These are phyloP conservation scores for Bryoglossum gracile DNA, from an alignment of 495 filamentous ascomycete species.

Conservation along the genomic window DNA sequence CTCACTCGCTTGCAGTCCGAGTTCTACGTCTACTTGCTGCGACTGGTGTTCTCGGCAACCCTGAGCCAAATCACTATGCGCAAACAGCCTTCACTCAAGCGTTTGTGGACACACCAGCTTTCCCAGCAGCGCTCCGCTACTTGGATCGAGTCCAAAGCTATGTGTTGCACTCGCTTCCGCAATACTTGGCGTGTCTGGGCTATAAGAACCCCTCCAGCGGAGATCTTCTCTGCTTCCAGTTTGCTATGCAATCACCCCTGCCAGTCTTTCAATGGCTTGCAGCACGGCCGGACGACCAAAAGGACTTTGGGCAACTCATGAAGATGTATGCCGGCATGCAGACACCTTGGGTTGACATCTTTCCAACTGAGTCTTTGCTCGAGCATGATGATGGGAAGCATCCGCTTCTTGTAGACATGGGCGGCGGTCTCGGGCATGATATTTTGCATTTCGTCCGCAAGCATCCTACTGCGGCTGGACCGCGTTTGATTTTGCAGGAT, in stretches of 20 bases:
- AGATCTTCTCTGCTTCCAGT: neutral
- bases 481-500: neutral
- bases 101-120: neutral
- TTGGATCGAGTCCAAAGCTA: neutral
- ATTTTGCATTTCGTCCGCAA: neutral
- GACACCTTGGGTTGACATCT: neutral
- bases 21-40: neutral
- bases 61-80: neutral
- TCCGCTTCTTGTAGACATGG: neutral
- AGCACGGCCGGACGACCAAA: neutral
- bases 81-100: neutral
- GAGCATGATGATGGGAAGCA: neutral
- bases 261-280: neutral
- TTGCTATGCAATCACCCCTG: neutral
- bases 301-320: neutral
- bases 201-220: neutral
- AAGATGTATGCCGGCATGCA: neutral
- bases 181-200: neutral
- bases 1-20: no score
- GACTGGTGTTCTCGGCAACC: neutral
- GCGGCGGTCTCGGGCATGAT: neutral
- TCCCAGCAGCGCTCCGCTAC: neutral
- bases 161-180: neutral
- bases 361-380: neutral
- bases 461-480: neutral